phyloP scores from a whole-genome alignment of 192 early-diverging fungal species.

The Dissophora globulifera region DNA sequence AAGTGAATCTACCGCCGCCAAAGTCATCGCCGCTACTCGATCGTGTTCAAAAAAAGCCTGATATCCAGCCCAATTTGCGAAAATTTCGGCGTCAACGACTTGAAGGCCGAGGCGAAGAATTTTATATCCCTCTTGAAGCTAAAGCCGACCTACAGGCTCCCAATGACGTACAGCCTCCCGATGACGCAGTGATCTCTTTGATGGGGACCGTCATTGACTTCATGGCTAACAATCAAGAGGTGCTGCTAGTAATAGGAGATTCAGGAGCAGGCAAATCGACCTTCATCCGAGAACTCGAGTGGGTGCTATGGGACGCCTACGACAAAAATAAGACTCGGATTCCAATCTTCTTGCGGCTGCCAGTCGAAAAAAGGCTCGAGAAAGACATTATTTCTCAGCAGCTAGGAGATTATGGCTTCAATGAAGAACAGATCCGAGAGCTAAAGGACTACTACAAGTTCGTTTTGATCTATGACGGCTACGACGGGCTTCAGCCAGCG shows the following conservation, averaged over 20 bases:
- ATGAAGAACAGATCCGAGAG: background rate
- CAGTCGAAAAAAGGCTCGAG: background rate
- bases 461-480: background rate
- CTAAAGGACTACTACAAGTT: background rate
- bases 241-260: constrained; percentile 10
- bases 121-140: too few relatives aligned
- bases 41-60: too few relatives aligned
- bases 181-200: too few relatives aligned
- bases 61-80: too few relatives aligned
- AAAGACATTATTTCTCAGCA: background rate
- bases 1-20: too few relatives aligned
- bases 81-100: too few relatives aligned
- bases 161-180: too few relatives aligned
- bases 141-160: too few relatives aligned
- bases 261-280: constrained; percentile 24
- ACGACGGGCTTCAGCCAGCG: background rate
- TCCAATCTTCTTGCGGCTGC: background rate
- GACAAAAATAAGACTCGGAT: background rate
- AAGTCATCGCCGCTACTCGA: too few relatives aligned
- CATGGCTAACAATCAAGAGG: background rate
- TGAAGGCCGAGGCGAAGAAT: too few relatives aligned
- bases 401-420: background rate
- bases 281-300: background rate
- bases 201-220: background rate
- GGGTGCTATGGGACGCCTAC: constrained; percentile 1